Base-by-base conservation (phyloP, 345 rosid genomes). In the Capsella bursapastoris region DNA sequence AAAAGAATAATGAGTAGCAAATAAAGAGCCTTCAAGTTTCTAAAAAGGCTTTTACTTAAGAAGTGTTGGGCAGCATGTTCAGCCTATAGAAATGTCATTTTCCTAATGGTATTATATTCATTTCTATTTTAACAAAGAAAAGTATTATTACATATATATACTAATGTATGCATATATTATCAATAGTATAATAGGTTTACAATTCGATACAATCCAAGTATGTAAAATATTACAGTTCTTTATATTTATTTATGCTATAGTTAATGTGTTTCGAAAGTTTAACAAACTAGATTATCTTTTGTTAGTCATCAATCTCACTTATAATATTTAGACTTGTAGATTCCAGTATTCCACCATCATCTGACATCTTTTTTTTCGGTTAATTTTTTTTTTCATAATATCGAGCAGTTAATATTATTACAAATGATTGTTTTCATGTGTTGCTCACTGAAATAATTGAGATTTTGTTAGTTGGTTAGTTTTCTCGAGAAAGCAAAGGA, bases 21-120 rank as follows among this genome's bases (percentile, higher is more conserved):
- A 50, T 0, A 71, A 61, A 71, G 60, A 61, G 75, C 38, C 32
- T 38, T 58, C 66, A 47, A 70, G 57, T 70, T 18, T 70, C 27
- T 6, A 8, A 58, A 47, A 48, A 48, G 14, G 45, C 9, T 34
- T 1, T 22, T 22, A 22, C 22, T 22, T 22, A 22, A 22, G 22
- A 27, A 37, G 61, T 61, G 61, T 61, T 71, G 75, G 68, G 52
- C 68, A 40, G 60, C 68, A 71, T 71, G 60, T 61, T 71, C 67
- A 50, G 11, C 58, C 68, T 71, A 60, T n/a, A 15, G 3, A 61
- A 35, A 49, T 61, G 40, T 71, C 75, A 61, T 9, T 61, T 3
- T 40, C 68, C 52, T 49, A 71, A 14, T 8, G 6, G 22, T 71
- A 59, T 37, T 8, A 70, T 58, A 70, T 58, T 58, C 9, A 28